phyloP scores from a whole-genome alignment of 2,329 filamentous ascomycete genomes.

The Talaromyces sp. region DNA sequence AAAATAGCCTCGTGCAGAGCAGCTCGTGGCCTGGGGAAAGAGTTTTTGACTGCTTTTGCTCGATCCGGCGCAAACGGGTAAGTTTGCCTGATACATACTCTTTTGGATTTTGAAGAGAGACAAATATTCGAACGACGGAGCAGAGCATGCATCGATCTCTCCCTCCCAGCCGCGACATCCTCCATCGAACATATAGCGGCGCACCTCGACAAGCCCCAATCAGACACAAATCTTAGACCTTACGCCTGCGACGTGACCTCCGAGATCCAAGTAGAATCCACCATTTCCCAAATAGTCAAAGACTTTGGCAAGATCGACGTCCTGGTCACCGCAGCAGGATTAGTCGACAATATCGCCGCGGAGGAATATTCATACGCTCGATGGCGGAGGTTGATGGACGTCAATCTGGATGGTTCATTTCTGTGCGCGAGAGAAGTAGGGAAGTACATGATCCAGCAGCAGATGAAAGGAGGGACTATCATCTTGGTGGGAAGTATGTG shows the following conservation, averaged over 20 bases:
- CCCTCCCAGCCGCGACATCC: not conserved
- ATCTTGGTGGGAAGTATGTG: conserved; percentile 32
- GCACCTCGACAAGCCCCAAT: not conserved
- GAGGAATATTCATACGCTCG: not conserved
- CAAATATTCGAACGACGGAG: too few relatives aligned
- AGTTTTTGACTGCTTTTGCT: conserved; percentile 16
- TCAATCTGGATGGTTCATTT: not conserved
- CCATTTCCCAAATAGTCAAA: not conserved
- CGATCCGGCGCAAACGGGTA: conserved; percentile 13
- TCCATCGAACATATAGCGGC: not conserved
- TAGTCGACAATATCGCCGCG: not conserved
- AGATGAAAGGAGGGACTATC: conserved; percentile 18
- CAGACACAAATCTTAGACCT: not conserved
- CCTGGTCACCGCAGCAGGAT: not conserved
- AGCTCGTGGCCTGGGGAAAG: conserved; percentile 16
- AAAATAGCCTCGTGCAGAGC: too few relatives aligned
- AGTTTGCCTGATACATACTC: too few relatives aligned
- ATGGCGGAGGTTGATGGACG: not conserved
- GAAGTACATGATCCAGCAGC: not conserved
- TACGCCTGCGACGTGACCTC: not conserved
- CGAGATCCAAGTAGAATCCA: not conserved
- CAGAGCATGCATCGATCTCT: conserved; percentile 2
- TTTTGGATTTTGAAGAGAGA: too few relatives aligned
- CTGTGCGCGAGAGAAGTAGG: not conserved
- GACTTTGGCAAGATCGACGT: conserved; percentile 1